Evolutionary conservation across 2,329 filamentous ascomycete species (phyloP).

Genomic region (Lachnellula suecica): DNA sequence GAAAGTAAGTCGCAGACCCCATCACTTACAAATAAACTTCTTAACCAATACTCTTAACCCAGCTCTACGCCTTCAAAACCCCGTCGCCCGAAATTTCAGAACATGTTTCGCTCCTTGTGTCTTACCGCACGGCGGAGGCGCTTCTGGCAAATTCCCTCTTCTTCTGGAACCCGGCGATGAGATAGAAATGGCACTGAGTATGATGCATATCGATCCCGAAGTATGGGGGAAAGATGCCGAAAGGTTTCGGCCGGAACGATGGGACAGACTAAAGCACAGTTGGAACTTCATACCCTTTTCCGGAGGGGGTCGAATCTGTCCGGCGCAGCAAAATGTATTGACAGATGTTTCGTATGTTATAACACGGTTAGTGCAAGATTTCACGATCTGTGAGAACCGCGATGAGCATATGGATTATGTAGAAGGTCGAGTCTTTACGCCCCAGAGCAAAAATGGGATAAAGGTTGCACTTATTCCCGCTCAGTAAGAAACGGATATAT

Average conservation of each 20-base stretch:
- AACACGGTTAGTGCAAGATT: background rate
- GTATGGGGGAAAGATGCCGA: slow-evolving; percentile 38
- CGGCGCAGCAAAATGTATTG: background rate
- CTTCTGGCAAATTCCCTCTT: background rate
- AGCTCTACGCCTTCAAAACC: background rate
- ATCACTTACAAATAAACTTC: too few species aligned
- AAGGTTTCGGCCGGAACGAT: slow-evolving; percentile 39
- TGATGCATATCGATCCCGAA: slow-evolving; percentile 37
- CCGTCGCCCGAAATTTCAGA: background rate
- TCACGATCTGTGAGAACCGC: background rate
- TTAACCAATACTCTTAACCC: too few species aligned
- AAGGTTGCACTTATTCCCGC: background rate
- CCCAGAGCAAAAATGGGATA: background rate
- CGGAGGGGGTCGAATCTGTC: background rate
- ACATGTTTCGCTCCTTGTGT: slow-evolving; percentile 40
- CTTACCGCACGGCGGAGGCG: background rate
- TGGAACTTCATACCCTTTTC: background rate
- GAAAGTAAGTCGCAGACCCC: too few species aligned
- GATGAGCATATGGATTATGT: background rate
- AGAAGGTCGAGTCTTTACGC: background rate
- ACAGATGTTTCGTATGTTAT: background rate
- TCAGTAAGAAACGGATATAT: too few species aligned
- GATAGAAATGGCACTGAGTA: background rate
- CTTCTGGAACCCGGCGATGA: background rate
- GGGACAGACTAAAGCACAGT: slow-evolving; percentile 33